phyloP scores from a whole-genome alignment of 768 basidiomycete species.

The Serendipita sp. region DNA sequence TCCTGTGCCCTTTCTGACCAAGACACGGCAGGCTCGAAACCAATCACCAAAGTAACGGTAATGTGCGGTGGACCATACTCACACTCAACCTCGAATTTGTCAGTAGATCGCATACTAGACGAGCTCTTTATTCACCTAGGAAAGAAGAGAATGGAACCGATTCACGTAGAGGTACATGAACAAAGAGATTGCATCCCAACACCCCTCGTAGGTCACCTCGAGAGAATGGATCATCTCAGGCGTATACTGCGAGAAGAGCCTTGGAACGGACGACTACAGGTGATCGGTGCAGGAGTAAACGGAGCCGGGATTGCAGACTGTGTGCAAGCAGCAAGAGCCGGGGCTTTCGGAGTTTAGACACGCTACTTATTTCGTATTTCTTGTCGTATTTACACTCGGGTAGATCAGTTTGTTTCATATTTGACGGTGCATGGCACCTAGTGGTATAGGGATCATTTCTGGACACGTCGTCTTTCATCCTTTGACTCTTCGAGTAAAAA shows the following conservation, averaged over 20 bases:
- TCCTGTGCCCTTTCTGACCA: slow-evolving; percentile 55
- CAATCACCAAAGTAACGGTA: slow-evolving; percentile 64
- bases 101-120: slow-evolving; percentile 16
- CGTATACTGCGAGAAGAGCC: slow-evolving; percentile 23
- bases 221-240: slow-evolving; percentile 46
- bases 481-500: too few relatives aligned
- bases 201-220: slow-evolving; percentile 50
- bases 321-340: slow-evolving; percentile 52
- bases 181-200: slow-evolving; percentile 67
- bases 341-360: slow-evolving; percentile 9
- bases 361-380: background rate
- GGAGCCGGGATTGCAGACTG: slow-evolving; percentile 84
- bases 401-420: too few relatives aligned
- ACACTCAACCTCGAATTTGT: slow-evolving; percentile 17
- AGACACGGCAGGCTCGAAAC: slow-evolving; percentile 22
- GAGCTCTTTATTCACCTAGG: slow-evolving; percentile 24
- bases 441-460: too few relatives aligned
- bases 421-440: too few relatives aligned
- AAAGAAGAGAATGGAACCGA: slow-evolving; percentile 34
- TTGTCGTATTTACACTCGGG: too few relatives aligned
- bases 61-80: slow-evolving; percentile 79
- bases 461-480: too few relatives aligned
- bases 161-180: slow-evolving; percentile 33
- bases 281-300: slow-evolving; percentile 71
- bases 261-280: slow-evolving; percentile 35